These are phyloP conservation scores for Exophiala phaeomuriformis DNA, from an alignment of 2,329 filamentous ascomycete genomes.

Conservation along the genomic window DNA sequence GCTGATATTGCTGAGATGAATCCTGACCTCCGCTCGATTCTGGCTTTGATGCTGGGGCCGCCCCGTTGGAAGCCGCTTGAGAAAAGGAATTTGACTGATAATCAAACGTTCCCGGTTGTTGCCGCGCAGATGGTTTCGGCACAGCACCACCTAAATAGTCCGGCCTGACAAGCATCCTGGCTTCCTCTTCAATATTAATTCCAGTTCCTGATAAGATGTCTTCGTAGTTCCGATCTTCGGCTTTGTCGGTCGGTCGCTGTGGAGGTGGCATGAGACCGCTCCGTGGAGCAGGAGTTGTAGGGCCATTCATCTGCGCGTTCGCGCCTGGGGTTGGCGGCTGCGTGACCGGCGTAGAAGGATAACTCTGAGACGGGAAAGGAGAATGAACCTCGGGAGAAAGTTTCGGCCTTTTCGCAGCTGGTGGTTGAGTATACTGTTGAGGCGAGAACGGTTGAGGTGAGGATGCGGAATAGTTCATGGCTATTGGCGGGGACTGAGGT, in stretches of 20 bases:
- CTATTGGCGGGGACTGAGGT: slow-evolving; percentile 22
- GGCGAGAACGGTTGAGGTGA: slow-evolving; percentile 55
- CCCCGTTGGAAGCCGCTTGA: slow-evolving; percentile 9
- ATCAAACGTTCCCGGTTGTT: slow-evolving; percentile 10
- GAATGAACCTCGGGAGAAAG: slow-evolving; percentile 63
- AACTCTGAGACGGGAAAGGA: slow-evolving; percentile 40
- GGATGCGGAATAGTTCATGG: slow-evolving; percentile 49
- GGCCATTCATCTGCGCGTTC: slow-evolving; percentile 46
- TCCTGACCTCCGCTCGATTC: slow-evolving; percentile 7
- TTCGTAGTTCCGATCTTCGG: slow-evolving; percentile 21
- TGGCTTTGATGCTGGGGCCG: not conserved
- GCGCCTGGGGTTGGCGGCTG: slow-evolving; percentile 20
- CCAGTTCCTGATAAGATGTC: slow-evolving; percentile 22
- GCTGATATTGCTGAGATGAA: slow-evolving; percentile 9
- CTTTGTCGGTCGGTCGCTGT: slow-evolving; percentile 44
- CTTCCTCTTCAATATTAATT: slow-evolving; percentile 25
- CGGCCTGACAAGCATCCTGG: slow-evolving; percentile 17
- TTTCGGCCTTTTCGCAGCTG: slow-evolving; percentile 66
- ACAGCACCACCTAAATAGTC: slow-evolving; percentile 18
- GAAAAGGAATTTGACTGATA: slow-evolving; percentile 14
- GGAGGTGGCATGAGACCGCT: slow-evolving; percentile 55
- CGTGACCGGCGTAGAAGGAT: slow-evolving; percentile 34
- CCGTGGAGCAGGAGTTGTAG: slow-evolving; percentile 41
- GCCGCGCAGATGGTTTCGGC: slow-evolving; percentile 4
- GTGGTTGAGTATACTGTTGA: slow-evolving; percentile 38